Evolutionary conservation across 495 filamentous ascomycete species (phyloP), one percentile per base, ranked within the genome.

Genomic region (Coniosporium apollinis): DNA sequence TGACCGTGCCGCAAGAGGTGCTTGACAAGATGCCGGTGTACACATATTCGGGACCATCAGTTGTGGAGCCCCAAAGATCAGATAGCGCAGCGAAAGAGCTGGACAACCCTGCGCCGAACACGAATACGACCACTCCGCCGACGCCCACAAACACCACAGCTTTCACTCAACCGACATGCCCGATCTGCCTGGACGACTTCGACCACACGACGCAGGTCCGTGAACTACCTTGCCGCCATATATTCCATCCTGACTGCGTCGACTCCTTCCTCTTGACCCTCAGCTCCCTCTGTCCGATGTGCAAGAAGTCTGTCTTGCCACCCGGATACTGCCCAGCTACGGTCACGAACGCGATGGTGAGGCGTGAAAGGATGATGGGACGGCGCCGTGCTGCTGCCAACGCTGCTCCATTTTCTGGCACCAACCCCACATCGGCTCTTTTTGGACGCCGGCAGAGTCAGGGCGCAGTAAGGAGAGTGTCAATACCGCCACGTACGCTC

Each of bases 171-270:
- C 74, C 78, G 0, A 73, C 65, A 4, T 94, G 87, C 49, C 66
- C 75, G 4, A 92, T 94, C 38, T 96, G 87, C 46, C 67, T 92
- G 2, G 82, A 89, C 14, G 69, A 82, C 39, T 96, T 79, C 50
- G 64, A 72, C 17, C 68, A 74, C 13, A 64, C 66, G 6, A 76
- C 83, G 0, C 66, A 67, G 16, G 80, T 94, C 39, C 78, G 84
- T 24, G 81, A 91, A 52, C 62, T 94, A 3, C 75, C 80, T 0
- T 96, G 87, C 44, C 69, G 77, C 0, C 87, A 96, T 50, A 85
- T 94, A 37, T 96, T 83, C 57, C 84, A 96, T 37, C 74, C 82
- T 2, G 74, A 74, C 28, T 96, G 87, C 52, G 82, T 96, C 44
- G 84, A 94, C 49, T 60, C 67, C 8, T 86, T 83, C 43, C 60